Evolutionary conservation across 106 monocot species (phyloP).

Genomic region (Apostasia ramifera): DNA sequence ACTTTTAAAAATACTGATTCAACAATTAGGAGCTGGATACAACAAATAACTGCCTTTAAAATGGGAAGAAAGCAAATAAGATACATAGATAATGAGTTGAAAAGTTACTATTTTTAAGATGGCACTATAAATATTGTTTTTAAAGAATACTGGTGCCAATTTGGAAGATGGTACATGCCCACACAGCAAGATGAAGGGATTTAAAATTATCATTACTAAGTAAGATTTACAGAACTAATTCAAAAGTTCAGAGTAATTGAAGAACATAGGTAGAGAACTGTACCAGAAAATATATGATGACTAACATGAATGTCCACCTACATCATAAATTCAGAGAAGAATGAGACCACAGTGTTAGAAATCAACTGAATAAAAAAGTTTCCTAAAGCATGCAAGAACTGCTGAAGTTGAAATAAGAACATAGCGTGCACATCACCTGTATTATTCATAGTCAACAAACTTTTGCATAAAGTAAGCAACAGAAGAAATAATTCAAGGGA

Average conservation of each 20-base stretch:
- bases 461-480: too few relatives aligned
- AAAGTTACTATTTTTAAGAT: too few relatives aligned
- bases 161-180: neutral
- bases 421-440: too few relatives aligned
- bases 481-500: too few relatives aligned
- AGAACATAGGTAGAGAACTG: conserved; percentile 4
- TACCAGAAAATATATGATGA: conserved; percentile 66
- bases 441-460: too few relatives aligned
- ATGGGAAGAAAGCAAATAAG: neutral
- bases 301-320: conserved; percentile 74
- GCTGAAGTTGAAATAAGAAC: too few relatives aligned
- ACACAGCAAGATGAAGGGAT: too few relatives aligned
- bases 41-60: neutral
- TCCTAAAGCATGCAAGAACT: too few relatives aligned
- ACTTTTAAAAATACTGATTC: neutral
- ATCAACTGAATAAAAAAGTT: too few relatives aligned
- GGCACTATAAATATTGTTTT: neutral
- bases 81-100: too few relatives aligned
- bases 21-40: neutral
- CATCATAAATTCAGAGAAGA: conserved; percentile 14
- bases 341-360: neutral
- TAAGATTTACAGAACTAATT: neutral
- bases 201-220: neutral
- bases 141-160: neutral
- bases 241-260: neutral